phyloP scores from a whole-genome alignment of 768 basidiomycete species.

The Podaxis sp. region DNA sequence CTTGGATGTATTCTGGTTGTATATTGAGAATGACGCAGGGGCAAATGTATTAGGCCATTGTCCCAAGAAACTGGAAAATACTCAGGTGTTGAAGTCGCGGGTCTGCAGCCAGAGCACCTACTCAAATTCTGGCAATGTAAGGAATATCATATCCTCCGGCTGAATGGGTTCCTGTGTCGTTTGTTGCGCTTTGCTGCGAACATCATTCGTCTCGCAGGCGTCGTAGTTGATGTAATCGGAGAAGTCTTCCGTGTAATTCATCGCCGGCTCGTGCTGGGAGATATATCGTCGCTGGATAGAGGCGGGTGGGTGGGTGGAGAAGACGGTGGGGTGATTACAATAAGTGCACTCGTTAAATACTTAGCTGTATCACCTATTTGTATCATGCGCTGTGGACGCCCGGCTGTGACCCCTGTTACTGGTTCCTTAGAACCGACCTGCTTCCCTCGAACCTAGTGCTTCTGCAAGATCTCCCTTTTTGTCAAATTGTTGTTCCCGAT shows the following conservation, averaged over 20 bases:
- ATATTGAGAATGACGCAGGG: not conserved
- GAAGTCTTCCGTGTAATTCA: not conserved
- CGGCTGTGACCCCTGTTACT: not conserved
- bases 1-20: not conserved
- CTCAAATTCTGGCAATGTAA: not conserved
- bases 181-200: not conserved
- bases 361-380: not conserved
- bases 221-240: conserved; percentile 5
- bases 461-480: not conserved
- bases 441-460: not conserved
- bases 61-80: not conserved
- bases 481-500: not conserved
- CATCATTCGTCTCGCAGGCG: not conserved
- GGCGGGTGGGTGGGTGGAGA: not conserved
- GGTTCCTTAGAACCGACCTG: not conserved
- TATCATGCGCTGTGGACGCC: not conserved
- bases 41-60: not conserved
- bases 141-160: not conserved
- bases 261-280: not conserved
- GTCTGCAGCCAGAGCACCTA: not conserved
- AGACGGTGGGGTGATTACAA: not conserved
- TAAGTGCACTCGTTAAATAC: not conserved
- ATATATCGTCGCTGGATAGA: not conserved
- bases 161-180: not conserved
- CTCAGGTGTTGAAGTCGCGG: not conserved